phyloP scores from a whole-genome alignment of 495 filamentous ascomycete species.

The Glutinoglossum americanum region DNA sequence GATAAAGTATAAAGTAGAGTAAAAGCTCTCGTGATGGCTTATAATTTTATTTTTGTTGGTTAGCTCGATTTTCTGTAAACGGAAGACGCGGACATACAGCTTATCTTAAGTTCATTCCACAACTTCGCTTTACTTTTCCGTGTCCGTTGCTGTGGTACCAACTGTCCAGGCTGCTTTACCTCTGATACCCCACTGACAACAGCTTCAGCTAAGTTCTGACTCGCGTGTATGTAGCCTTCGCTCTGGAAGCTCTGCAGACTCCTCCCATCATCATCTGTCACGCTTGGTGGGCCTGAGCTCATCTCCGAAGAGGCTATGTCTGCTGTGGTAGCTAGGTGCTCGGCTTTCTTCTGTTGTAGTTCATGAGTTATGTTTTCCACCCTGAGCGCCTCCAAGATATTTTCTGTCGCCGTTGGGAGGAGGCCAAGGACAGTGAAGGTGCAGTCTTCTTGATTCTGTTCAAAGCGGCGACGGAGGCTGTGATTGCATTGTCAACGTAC shows the following conservation, averaged over 20 bases:
- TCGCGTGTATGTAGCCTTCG: constrained; percentile 59
- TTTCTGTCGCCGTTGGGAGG: constrained; percentile 70
- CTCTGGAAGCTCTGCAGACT: constrained; percentile 58
- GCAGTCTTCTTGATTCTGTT: constrained; percentile 97
- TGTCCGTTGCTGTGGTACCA: constrained; percentile 20
- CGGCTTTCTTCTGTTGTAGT: constrained; percentile 81
- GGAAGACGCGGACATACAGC: constrained; percentile 28
- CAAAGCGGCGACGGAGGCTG: constrained; percentile 83
- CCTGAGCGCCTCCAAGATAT: constrained; percentile 69
- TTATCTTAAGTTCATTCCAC: constrained; percentile 96
- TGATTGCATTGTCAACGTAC: background rate
- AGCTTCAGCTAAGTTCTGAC: constrained; percentile 24
- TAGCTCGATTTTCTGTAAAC: background rate
- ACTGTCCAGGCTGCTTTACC: constrained; percentile 5
- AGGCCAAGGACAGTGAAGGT: constrained; percentile 95
- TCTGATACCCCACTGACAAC: constrained; percentile 17
- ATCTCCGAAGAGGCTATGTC: constrained; percentile 31
- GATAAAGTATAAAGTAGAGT: constrained; percentile 81
- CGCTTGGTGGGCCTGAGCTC: constrained; percentile 51
- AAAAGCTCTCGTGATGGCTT: constrained; percentile 77
- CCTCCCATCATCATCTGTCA: constrained; percentile 62
- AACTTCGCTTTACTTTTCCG: constrained; percentile 76
- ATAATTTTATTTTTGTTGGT: no score
- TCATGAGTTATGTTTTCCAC: constrained; percentile 80
- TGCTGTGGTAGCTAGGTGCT: constrained; percentile 31